Percentiles rank a stretch among this genome's conserved stretches.
Conservation (phyloP, 257 asterid genomes). For the Ophiorrhiza pumila region DNA sequence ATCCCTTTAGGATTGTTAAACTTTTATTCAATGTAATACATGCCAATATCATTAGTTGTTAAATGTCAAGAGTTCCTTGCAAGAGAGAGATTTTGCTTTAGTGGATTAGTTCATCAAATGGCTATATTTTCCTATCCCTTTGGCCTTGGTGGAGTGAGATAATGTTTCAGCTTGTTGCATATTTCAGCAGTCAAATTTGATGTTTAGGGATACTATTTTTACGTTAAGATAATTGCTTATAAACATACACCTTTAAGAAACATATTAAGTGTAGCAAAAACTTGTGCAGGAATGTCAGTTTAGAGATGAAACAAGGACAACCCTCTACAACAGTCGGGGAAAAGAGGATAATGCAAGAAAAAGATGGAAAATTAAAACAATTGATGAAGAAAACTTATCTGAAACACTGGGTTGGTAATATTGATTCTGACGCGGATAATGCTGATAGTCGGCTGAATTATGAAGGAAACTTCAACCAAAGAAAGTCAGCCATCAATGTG, state of each 20-base stretch:
- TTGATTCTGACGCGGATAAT: slow-evolving; percentile 45
- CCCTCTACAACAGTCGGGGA: slow-evolving; percentile 33
- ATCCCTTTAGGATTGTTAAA: neutral
- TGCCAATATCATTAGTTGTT: neutral
- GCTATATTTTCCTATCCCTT: neutral
- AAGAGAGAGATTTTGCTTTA: neutral
- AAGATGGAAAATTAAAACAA: slow-evolving; percentile 69
- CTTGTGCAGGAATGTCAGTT: slow-evolving; percentile 42
- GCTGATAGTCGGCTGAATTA: slow-evolving; percentile 33
- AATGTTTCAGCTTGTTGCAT: neutral
- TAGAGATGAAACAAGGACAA: slow-evolving; percentile 41
- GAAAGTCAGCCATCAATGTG: slow-evolving; percentile 37
- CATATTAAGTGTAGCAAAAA: slow-evolving; percentile 1
- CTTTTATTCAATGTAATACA: neutral
- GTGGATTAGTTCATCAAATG: neutral
- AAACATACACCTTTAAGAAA: neutral
- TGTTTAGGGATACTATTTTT: neutral
- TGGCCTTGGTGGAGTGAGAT: neutral
- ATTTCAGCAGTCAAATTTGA: neutral
- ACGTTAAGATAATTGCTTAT: neutral
- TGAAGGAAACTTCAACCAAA: slow-evolving; percentile 29
- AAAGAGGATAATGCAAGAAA: slow-evolving; percentile 46
- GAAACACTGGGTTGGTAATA: slow-evolving; percentile 61
- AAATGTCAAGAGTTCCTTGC: neutral
- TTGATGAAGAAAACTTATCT: slow-evolving; percentile 60